Conservation (phyloP, 306 rosid species). For the Quercus parvula region DNA sequence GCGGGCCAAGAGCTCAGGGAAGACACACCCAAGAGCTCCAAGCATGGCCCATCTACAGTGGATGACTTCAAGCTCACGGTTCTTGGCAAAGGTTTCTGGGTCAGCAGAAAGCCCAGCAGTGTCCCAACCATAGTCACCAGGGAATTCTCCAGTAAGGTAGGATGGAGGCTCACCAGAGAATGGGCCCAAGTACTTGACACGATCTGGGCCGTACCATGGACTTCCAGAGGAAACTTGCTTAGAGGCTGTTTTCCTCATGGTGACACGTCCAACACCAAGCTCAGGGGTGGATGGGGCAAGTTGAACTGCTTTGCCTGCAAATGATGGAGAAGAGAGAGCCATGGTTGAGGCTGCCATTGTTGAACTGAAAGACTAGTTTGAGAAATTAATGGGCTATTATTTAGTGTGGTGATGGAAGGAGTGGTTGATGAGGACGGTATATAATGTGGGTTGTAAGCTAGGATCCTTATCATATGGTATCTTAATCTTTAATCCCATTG, state of each 20-base stretch:
- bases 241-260: constrained; percentile 22
- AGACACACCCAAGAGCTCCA: constrained; percentile 78
- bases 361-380: no score
- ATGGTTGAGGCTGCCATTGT: constrained; percentile 31
- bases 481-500: constrained; percentile 32
- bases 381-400: not conserved
- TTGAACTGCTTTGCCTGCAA: constrained; percentile 31
- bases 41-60: constrained; percentile 94
- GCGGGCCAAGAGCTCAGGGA: constrained; percentile 82
- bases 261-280: constrained; percentile 21
- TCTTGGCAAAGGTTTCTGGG: constrained; percentile 81
- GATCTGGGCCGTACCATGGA: no score
- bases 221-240: not conserved
- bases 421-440: not conserved
- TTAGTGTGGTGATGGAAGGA: not conserved
- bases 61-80: constrained; percentile 81
- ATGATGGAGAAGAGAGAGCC: constrained; percentile 32
- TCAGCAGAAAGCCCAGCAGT: constrained; percentile 90
- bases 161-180: constrained; percentile 28
- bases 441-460: not conserved
- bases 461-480: constrained; percentile 31
- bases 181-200: no score
- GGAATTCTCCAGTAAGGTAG: constrained; percentile 74
- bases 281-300: constrained; percentile 7
- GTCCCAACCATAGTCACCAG: constrained; percentile 92